These are phyloP conservation scores for Herpotrichia juniperi DNA, from an alignment of 2,329 filamentous ascomycete genomes.

Conservation along the genomic window DNA sequence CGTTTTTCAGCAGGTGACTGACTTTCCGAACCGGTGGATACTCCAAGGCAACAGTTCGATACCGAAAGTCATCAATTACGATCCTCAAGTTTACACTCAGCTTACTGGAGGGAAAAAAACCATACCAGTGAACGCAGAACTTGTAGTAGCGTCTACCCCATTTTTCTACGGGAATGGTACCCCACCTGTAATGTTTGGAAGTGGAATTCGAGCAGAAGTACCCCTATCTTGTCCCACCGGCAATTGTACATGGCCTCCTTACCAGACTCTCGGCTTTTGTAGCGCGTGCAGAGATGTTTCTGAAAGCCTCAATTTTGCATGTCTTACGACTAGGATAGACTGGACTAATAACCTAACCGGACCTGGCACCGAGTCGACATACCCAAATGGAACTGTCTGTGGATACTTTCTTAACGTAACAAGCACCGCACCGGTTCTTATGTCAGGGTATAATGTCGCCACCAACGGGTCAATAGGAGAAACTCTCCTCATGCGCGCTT, in stretches of 20 bases:
- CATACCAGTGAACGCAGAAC: no score
- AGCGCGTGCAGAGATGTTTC: conserved; percentile 21
- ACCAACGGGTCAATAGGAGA: no score
- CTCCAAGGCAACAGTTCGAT: background rate
- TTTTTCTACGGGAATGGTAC: background rate
- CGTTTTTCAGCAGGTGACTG: conserved; percentile 24
- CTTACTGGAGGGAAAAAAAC: no score
- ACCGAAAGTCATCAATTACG: background rate
- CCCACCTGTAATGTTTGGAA: background rate
- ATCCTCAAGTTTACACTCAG: no score
- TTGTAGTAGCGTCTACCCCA: background rate
- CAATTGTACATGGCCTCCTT: conserved; percentile 21
- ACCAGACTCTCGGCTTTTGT: conserved; percentile 22
- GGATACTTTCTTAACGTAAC: no score
- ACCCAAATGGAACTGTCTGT: no score
- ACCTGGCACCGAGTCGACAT: no score
- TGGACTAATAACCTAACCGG: no score
- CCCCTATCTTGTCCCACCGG: conserved; percentile 15
- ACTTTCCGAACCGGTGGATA: conserved; percentile 10
- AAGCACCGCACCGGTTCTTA: no score
- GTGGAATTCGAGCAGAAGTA: conserved; percentile 5
- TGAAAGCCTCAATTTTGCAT: conserved; percentile 10
- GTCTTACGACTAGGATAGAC: no score
- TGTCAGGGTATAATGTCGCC: no score
- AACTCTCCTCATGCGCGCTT: no score